phyloP scores from a whole-genome alignment of 148 eudicot genomes.

The Fallopia convolvulus region DNA sequence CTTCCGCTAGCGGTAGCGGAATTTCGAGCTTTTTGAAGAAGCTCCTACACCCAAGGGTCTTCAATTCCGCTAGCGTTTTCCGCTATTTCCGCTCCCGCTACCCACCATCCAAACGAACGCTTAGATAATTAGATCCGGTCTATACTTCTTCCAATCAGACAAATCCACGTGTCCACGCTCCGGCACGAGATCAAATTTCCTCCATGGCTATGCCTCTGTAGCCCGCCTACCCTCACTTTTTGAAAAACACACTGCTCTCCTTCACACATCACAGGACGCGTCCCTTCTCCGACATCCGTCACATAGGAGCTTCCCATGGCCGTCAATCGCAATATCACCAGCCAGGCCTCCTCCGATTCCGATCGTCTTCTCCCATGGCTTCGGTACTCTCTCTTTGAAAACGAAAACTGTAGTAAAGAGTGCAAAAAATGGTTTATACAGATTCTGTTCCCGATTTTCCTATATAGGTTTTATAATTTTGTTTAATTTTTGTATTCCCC shows the following conservation, averaged over 20 bases:
- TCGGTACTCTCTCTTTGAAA: slow-evolving; percentile 17
- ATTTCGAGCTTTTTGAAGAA: too few relatives aligned
- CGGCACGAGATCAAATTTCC: not conserved
- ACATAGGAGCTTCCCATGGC: not conserved
- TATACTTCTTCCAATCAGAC: not conserved
- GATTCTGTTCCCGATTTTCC: not conserved
- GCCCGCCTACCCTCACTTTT: not conserved
- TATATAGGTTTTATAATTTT: not conserved
- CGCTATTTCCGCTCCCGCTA: too few relatives aligned
- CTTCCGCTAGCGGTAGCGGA: too few relatives aligned
- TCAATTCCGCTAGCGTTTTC: too few relatives aligned
- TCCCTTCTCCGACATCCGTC: slow-evolving; percentile 2
- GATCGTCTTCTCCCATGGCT: slow-evolving; percentile 74
- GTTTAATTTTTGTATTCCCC: slow-evolving; percentile 11
- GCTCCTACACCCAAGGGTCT: too few relatives aligned
- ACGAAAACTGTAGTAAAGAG: not conserved
- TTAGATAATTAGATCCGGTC: too few relatives aligned
- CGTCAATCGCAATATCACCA: slow-evolving; percentile 9
- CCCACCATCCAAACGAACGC: too few relatives aligned
- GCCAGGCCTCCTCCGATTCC: slow-evolving; percentile 13
- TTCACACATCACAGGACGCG: not conserved
- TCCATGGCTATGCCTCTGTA: not conserved
- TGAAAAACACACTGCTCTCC: not conserved
- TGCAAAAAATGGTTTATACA: not conserved
- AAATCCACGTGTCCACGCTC: not conserved